Evolutionary conservation across 2,329 filamentous ascomycete genomes (phyloP), one percentile per base, ranked within the genome.

Genomic region (Aureobasidium musti): DNA sequence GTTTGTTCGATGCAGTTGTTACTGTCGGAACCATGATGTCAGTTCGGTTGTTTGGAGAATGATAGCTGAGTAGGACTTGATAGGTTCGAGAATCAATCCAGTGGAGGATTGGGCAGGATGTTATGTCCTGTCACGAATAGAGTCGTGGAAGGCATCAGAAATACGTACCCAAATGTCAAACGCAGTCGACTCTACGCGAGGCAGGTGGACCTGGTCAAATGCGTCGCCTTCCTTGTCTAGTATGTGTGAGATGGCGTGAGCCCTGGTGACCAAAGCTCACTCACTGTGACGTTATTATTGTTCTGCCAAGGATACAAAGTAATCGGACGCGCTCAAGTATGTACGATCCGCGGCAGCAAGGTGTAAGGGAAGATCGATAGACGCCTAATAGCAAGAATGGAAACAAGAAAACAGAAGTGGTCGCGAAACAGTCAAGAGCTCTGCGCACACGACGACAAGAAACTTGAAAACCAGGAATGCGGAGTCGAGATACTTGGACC

Each of bases 141-240:
- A 26, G 41, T n/a, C 30, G 41, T 41, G 11, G 43, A 47, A 49
- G n/a, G 57, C 5, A 61, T 8, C 11, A 49, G n/a, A 23, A 49
- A 23, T 61, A 61, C 57, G 57, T 61, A 61, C 57, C 57, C 57
- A 11, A 37, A 14, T 49, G 28, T 47, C 43, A 39, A 43, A 23
- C 21, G n/a, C 17, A 49, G 35, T 61, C 13, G 28, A 49, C 30
- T 61, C 57, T 61, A 21, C 6, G 19, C n/a, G 28, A 61, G 57
- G 57, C 57, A 61, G 30, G 57, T 59, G 54, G 54, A 14, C 54
- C 54, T 61, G 57, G 57, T 61, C 57, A 37, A 63, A 33, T 35
- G 59, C 47, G 47, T 63, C 26, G 59, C 59, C 35, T 63, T 63
- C 59, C 59, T 45, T 19, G 33, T 35, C 43, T 28, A 49, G 49